These are phyloP conservation scores for Arthrobotrys pseudoclavata DNA, from an alignment of 2,329 filamentous ascomycete species.

Conservation along the genomic window DNA sequence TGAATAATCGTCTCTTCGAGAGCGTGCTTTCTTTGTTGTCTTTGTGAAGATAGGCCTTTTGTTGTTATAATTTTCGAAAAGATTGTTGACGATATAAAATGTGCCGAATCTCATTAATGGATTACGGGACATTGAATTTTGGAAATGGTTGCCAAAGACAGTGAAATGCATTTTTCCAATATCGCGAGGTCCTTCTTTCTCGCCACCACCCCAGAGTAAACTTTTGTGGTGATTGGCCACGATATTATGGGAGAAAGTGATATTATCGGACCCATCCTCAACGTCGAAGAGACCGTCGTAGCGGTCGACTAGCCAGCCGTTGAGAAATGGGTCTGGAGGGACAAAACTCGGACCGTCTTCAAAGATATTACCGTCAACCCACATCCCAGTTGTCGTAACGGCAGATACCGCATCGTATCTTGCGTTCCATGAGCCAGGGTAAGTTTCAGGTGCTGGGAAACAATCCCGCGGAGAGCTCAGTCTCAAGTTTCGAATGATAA, in stretches of 20 bases:
- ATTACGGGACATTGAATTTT: conserved; percentile 59
- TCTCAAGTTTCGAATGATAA: conserved; percentile 58
- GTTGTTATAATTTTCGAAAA: conserved; percentile 59
- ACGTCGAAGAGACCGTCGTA: conserved; percentile 60
- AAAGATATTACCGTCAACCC: conserved; percentile 60
- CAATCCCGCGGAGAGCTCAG: conserved; percentile 59
- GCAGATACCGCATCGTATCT: conserved; percentile 60
- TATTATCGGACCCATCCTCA: conserved; percentile 61
- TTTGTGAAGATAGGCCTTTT: conserved; percentile 52
- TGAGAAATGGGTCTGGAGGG: conserved; percentile 42
- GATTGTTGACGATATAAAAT: conserved; percentile 60
- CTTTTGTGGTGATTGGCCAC: conserved; percentile 60
- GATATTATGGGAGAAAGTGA: conserved; percentile 61
- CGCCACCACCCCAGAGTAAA: conserved; percentile 59
- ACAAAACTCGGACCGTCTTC: conserved; percentile 56
- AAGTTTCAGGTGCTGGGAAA: conserved; percentile 61
- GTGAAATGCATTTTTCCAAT: conserved; percentile 62
- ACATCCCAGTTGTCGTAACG: conserved; percentile 59
- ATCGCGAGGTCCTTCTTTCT: conserved; percentile 60
- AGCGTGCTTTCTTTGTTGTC: neutral
- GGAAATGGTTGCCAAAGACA: conserved; percentile 59
- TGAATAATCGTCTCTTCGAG: conserved; percentile 36
- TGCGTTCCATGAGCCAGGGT: conserved; percentile 58
- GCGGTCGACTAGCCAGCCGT: conserved; percentile 56
- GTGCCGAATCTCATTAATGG: conserved; percentile 61